phyloP scores from a whole-genome alignment of 108 stramenopile genomes.

The Nitzschia palea region DNA sequence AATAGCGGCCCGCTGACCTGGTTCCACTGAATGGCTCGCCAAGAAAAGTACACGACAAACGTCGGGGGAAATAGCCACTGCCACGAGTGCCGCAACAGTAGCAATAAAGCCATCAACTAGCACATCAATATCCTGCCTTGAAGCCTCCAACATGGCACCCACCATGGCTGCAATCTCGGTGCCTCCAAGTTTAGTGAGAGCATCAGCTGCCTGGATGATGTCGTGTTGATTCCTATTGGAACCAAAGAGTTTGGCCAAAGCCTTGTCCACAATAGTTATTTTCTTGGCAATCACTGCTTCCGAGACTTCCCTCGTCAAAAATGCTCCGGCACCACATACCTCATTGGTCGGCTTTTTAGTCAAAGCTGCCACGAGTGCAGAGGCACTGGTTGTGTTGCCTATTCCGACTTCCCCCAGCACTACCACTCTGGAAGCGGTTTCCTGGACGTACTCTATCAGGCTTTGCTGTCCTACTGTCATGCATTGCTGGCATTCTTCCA shows the following conservation, averaged over 20 bases:
- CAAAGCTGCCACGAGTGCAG: slow-evolving; percentile 57
- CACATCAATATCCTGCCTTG: slow-evolving; percentile 53
- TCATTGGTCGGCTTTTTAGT: slow-evolving; percentile 34
- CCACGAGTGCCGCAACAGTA: slow-evolving; percentile 73
- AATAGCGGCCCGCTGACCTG: slow-evolving; percentile 54
- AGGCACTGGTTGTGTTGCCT: slow-evolving; percentile 80
- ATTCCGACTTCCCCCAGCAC: slow-evolving; percentile 84
- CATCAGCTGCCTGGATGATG: slow-evolving; percentile 12
- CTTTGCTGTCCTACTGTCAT: slow-evolving; percentile 37
- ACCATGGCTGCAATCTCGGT: slow-evolving; percentile 80
- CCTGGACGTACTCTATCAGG: slow-evolving; percentile 38
- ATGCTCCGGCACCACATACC: slow-evolving; percentile 68
- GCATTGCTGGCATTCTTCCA: slow-evolving; percentile 46
- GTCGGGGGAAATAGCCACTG: slow-evolving; percentile 49
- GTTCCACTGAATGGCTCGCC: slow-evolving; percentile 66
- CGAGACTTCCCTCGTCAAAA: slow-evolving; percentile 49
- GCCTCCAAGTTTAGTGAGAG: slow-evolving; percentile 61
- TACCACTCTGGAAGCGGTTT: slow-evolving; percentile 31
- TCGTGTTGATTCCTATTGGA: slow-evolving; percentile 7
- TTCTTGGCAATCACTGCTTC: slow-evolving; percentile 51
- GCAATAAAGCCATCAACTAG: slow-evolving; percentile 85
- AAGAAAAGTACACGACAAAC: slow-evolving; percentile 54
- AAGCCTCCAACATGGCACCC: slow-evolving; percentile 68
- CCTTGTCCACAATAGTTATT: slow-evolving; percentile 56
- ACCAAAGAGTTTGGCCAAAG: slow-evolving; percentile 46